These are phyloP conservation scores for Candida nemodendra DNA, from an alignment of 805 yeast species.

Conservation along the genomic window DNA sequence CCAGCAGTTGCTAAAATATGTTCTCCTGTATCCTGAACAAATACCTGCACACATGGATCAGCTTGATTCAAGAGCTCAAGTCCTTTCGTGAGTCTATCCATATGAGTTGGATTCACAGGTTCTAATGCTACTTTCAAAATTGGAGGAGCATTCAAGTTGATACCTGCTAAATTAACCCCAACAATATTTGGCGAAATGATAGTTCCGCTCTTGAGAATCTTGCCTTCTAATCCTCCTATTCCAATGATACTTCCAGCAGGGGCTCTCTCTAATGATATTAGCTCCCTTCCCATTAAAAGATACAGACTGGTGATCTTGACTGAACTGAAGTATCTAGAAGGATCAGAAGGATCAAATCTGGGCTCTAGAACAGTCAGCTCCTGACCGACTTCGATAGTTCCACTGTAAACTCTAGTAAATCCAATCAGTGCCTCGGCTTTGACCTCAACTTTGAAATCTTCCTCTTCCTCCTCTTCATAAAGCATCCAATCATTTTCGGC, in stretches of 20 bases:
- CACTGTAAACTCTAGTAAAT: slow-evolving; percentile 86
- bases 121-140: slow-evolving; percentile 95
- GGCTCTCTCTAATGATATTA: slow-evolving; percentile 71
- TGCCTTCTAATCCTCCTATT: slow-evolving; percentile 84
- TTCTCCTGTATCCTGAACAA: slow-evolving; percentile 87
- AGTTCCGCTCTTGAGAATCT: slow-evolving; percentile 84
- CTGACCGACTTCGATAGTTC: slow-evolving; percentile 75
- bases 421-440: slow-evolving; percentile 73
- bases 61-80: slow-evolving; percentile 76
- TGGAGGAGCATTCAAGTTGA: slow-evolving; percentile 77
- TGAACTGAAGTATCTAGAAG: slow-evolving; percentile 52
- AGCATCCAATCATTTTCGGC: slow-evolving; percentile 38
- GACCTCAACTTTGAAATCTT: slow-evolving; percentile 38
- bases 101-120: slow-evolving; percentile 81
- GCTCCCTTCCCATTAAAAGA: slow-evolving; percentile 89
- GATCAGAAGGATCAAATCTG: slow-evolving; percentile 68
- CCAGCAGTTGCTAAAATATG: slow-evolving; percentile 94
- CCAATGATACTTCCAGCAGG: slow-evolving; percentile 97
- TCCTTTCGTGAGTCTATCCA: slow-evolving; percentile 75
- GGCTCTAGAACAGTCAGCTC: slow-evolving; percentile 80
- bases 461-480: slow-evolving; percentile 49
- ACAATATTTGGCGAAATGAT: slow-evolving; percentile 53
- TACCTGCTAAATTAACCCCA: slow-evolving; percentile 77
- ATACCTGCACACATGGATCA: slow-evolving; percentile 92
- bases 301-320: slow-evolving; percentile 68